Evolutionary conservation across 441 rosid species (phyloP).

Genomic region (Melastoma candidum): DNA sequence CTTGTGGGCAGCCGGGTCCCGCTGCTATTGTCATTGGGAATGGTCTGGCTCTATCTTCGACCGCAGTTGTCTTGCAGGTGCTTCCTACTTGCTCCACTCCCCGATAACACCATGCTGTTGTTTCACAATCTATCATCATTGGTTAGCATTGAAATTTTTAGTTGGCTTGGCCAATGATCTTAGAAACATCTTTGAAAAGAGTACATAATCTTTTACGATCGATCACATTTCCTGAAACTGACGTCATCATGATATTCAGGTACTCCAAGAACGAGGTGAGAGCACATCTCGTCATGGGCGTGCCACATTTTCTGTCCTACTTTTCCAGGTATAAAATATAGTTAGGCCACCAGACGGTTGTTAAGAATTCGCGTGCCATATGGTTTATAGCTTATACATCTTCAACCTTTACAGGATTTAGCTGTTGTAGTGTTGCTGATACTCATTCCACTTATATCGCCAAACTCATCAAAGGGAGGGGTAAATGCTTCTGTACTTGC

Average conservation of each 20-base stretch:
- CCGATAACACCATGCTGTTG: conserved; percentile 7
- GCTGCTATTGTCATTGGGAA: conserved; percentile 96
- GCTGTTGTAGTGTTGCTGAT: conserved; percentile 97
- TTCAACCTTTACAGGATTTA: conserved; percentile 61
- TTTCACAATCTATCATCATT: background rate
- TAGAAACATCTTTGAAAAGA: no score
- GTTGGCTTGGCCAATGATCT: no score
- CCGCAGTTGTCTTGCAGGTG: conserved; percentile 98
- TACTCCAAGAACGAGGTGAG: conserved; percentile 97
- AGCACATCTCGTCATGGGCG: conserved; percentile 99
- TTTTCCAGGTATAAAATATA: conserved; percentile 64
- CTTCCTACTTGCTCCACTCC: conserved; percentile 6
- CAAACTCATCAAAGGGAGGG: conserved; percentile 99
- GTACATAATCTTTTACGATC: no score
- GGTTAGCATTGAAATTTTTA: no score
- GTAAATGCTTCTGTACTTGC: conserved; percentile 33
- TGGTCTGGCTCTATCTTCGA: conserved; percentile 94
- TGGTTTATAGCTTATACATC: conserved; percentile 8
- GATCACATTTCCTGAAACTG: conserved; percentile 13
- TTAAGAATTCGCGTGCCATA: no score
- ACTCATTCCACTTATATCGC: conserved; percentile 96
- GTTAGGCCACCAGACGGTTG: no score
- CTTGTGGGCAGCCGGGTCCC: conserved; percentile 79
- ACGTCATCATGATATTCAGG: conserved; percentile 41
- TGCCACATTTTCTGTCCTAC: conserved; percentile 94